Evolutionary conservation across 2,329 filamentous ascomycete species (phyloP), one percentile per base, ranked within the genome.

Genomic region (Rhynchosporium graminicola): DNA sequence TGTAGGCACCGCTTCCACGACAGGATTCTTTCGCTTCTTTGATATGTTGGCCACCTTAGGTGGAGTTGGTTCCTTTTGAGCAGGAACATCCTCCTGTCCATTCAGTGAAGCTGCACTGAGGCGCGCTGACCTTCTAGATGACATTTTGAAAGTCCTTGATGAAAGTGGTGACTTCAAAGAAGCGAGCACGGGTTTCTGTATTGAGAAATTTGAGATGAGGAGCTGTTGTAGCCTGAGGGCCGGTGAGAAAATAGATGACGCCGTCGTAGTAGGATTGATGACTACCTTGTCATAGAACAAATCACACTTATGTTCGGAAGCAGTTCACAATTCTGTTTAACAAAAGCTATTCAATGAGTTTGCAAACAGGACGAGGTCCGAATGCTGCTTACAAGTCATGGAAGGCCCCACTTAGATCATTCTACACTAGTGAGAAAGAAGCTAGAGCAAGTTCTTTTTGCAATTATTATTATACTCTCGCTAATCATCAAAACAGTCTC

Each of bases 61-160:
- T 6, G 54, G 45, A 31, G 58, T 29, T 15, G 20, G 59, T 46
- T 13, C 55, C 45, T 31, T 45, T 52, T 57, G 28, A 8, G 61
- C 29, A 29, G 33, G 43, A 6, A 52, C 5, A 36, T 47, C 50
- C 42, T 67, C 65, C 48, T 69, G 65, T 26, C 62, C 8, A 9
- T 29, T 51, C 2, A 63, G 31, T 29, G 67, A 55, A 38, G 59
- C 63, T 48, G 64, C 63, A 60, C 68, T 71, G 20, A 74, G 56
- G 33, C 72, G 70, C 56, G 67, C 63, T 47, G 72, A 73, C 54
- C 68, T 62, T 64, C 71, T 70, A 26, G 68, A 62, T 61, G 69
- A 68, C 72, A 74, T 73, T 13, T 36, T 63, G 60, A 45, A 62
- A 13, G 33, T 28, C 48, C 40, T 64, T 63, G 42, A 36, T 36